Base-by-base conservation (phyloP, 2,329 filamentous ascomycete species). In the Penicillium concentricum region DNA sequence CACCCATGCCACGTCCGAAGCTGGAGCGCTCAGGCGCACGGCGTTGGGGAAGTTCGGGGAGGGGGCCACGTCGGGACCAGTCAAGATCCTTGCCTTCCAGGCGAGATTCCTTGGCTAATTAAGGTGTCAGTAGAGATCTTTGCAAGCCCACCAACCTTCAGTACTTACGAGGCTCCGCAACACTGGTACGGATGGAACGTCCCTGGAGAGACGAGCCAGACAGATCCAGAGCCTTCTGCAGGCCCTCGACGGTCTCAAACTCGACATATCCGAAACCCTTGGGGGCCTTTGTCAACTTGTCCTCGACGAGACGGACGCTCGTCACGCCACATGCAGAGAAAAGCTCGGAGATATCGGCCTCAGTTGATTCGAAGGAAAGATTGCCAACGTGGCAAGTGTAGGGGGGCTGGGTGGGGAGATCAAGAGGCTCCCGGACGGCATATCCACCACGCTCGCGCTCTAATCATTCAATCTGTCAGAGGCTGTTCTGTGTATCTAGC, bases 211-310 rank as follows among this genome's bases (percentile, higher is more conserved):
- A 87, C 59, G 86, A 82, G 68, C 91, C 90, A 69, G 92, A 92
- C 61, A 94, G 84, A 57, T 87, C 85, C 62, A 99, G 84, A 55
- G 94, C 94, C 78, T 92, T 89, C 81, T 96, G 95, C 70, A 99
- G 81, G 58, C 93, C 93, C 48, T 97, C 93, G 43, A 94, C 79
- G 50, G 86, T 88, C 64, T 83, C 86, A 70, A 99, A 99, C 76
- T 99, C 94, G 64, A 96, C 93, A 74, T 99, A 99, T 60, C 93
- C 94, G 70, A 99, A 99, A 47, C 94, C 94, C 82, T 99, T 99
- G 64, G 94, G 94, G 71, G 92, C 92, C 76, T 89, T 87, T 72
- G 94, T 89, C 74, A 96, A 83, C 72, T 93, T 94, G 78, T 99
- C 95, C 80, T 97, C 93, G 62, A 99, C 96, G 69, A 99, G 92